A percentile compares a stretch with the other conserved stretches of the same genome.
Conservation (phyloP, 2,329 filamentous ascomycete genomes). For the Cryphonectria carpinicola region DNA sequence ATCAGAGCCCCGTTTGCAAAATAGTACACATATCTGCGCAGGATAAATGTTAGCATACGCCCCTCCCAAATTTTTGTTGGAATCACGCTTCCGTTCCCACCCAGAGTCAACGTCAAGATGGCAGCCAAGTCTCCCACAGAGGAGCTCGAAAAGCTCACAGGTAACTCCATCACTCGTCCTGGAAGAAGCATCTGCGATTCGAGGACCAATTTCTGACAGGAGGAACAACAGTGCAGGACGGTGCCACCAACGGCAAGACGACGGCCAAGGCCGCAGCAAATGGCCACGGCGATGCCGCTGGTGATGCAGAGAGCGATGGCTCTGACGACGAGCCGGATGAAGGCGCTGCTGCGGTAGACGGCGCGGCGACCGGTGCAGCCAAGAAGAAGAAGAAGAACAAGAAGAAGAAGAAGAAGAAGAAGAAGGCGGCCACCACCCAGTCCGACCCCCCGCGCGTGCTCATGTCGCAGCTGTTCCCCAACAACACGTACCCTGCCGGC, state of each 20-base stretch:
- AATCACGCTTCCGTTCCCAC: not conserved
- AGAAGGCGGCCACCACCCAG: conserved; percentile 68
- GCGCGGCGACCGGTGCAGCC: conserved; percentile 44
- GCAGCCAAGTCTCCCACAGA: conserved; percentile 45
- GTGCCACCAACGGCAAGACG: conserved; percentile 45
- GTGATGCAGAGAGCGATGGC: conserved; percentile 48
- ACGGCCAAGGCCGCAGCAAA: conserved; percentile 43
- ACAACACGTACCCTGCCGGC: conserved; percentile 73
- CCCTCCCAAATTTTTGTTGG: not conserved
- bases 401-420: conserved; percentile 75
- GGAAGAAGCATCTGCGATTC: not conserved
- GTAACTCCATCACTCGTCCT: conserved; percentile 34
- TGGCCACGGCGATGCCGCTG: conserved; percentile 42
- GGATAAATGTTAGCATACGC: not conserved
- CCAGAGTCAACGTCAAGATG: conserved; percentile 39
- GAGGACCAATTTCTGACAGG: conserved; percentile 14
- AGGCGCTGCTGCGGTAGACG: conserved; percentile 42
- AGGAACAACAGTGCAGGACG: conserved; percentile 43
- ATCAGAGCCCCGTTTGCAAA: not conserved
- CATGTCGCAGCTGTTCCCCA: conserved; percentile 74
- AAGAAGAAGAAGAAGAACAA: conserved; percentile 91
- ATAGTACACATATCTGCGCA: not conserved
- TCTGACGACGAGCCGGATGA: conserved; percentile 59
- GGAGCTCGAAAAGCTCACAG: conserved; percentile 47
- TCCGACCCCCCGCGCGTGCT: conserved; percentile 77